Evolutionary conservation across 108 stramenopile species (phyloP), one percentile per base, ranked within the genome.

Genomic region (Nitzschia putrida): DNA sequence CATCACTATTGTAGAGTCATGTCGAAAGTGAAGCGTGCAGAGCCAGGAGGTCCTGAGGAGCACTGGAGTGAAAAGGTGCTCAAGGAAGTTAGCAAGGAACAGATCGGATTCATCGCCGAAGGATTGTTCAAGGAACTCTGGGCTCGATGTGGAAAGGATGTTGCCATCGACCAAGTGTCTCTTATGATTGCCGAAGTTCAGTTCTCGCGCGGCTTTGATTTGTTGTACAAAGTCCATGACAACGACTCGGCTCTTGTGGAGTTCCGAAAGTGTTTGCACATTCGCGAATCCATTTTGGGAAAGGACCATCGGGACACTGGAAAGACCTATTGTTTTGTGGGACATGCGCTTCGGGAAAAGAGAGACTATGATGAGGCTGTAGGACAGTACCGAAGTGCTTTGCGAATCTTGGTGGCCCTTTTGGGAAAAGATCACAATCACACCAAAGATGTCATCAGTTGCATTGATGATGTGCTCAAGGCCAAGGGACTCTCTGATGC

Each of bases 261-360:
- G 41, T 80, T 74, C 51, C 58, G 66, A 6, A 80, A 80, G 64
- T 72, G 65, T 49, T 61, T 80, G n/a, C 37, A 53, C 39, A 73
- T 80, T 37, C 72, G 79, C 14, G 79, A 80, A 40, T 53, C 42
- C 18, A 72, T 80, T 29, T 45, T 74, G 21, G 79, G 79, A 26
- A 74, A 69, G 40, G 72, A 80, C 49, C 79, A 80, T 29, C 61
- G 71, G 11, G 79, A 80, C 37, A 80, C 79, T 41, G 79, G 73
- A 51, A 77, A 77, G 53, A 77, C 76, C 4, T 77, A 77, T 59
- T 77, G 76, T 57, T 77, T 77, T 57, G 76, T 77, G 41, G 76
- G 76, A 13, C 76, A 77, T 52, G 64, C 76, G 9, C 57, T 77
- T 14, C 63, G 76, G 55, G 76, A 70, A 45, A 65, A 70, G 47